Conservation (phyloP, 108 stramenopile species). For the Nitzschia putrida region DNA sequence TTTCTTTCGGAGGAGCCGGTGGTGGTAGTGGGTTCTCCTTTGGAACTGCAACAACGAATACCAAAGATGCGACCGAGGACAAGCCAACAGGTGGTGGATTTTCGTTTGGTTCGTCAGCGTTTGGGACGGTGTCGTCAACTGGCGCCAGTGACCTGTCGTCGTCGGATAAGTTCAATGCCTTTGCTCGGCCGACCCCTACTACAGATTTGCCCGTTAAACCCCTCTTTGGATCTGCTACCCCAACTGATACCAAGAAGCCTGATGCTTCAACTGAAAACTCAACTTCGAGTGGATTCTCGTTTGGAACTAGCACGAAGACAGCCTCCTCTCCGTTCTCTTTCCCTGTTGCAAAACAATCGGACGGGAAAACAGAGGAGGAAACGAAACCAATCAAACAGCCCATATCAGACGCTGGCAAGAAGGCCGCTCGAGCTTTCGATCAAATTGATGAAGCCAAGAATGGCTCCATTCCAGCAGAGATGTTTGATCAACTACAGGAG, state of each 20-base stretch:
- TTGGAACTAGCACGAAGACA: no score
- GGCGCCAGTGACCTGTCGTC: no score
- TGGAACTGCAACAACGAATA: neutral
- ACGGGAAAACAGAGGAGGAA: no score
- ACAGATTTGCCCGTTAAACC: neutral
- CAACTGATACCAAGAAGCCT: neutral
- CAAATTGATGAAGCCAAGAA: conserved; percentile 42
- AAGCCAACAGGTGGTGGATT: no score
- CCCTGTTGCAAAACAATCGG: no score
- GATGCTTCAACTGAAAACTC: neutral
- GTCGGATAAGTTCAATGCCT: neutral
- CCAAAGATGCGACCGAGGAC: no score
- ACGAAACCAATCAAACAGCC: no score
- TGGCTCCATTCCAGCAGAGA: conserved; percentile 44
- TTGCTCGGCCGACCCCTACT: neutral
- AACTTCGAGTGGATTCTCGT: conserved; percentile 28
- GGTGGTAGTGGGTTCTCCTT: conserved; percentile 24
- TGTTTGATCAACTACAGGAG: conserved; percentile 70
- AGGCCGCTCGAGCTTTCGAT: conserved; percentile 40
- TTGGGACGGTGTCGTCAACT: no score
- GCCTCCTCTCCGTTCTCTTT: no score
- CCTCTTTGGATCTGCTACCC: conserved; percentile 18
- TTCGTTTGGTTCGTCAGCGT: no score
- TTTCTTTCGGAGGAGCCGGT: conserved; percentile 39
- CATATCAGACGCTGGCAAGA: conserved; percentile 15